phyloP scores from a whole-genome alignment of 2,329 filamentous ascomycete species.

The Pseudocercospora musae region DNA sequence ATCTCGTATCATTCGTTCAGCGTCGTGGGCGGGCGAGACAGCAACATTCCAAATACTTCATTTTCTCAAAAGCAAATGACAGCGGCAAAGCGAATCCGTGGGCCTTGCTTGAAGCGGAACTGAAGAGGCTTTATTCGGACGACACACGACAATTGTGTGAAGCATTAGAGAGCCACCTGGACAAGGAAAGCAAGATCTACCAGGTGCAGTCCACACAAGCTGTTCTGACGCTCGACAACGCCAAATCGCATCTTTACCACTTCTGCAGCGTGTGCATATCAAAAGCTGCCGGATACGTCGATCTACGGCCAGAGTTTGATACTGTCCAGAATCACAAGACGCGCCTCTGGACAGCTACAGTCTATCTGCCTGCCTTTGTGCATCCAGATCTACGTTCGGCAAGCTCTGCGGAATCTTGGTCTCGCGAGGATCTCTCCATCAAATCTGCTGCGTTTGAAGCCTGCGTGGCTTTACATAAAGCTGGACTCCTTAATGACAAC shows the following conservation, averaged over 20 bases:
- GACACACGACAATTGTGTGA: conserved; percentile 51
- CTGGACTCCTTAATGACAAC: conserved; percentile 72
- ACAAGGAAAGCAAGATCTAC: conserved; percentile 43
- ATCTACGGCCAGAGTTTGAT: conserved; percentile 66
- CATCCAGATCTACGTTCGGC: conserved; percentile 58
- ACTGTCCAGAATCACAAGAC: conserved; percentile 35
- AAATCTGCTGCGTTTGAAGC: conserved; percentile 83
- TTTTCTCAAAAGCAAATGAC: conserved; percentile 48
- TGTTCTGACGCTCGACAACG: conserved; percentile 67
- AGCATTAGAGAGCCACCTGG: conserved; percentile 47
- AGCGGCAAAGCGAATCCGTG: conserved; percentile 49
- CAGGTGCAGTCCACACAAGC: conserved; percentile 54
- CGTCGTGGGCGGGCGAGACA: conserved; percentile 61
- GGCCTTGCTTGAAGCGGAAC: conserved; percentile 65
- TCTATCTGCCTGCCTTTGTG: conserved; percentile 69
- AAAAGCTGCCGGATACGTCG: conserved; percentile 57
- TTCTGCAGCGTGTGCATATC: conserved; percentile 65
- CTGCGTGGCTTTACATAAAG: conserved; percentile 66
- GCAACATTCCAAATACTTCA: conserved; percentile 50
- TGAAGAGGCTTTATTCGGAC: conserved; percentile 67
- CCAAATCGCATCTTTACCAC: conserved; percentile 73
- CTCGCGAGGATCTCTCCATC: conserved; percentile 65
- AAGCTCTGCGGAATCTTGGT: conserved; percentile 58
- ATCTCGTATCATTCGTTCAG: conserved; percentile 64
- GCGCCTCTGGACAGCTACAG: conserved; percentile 52